Evolutionary conservation across 169 alveolate species (phyloP), one percentile per base, ranked within the genome.

Genomic region (Cryptosporidium parvum): DNA sequence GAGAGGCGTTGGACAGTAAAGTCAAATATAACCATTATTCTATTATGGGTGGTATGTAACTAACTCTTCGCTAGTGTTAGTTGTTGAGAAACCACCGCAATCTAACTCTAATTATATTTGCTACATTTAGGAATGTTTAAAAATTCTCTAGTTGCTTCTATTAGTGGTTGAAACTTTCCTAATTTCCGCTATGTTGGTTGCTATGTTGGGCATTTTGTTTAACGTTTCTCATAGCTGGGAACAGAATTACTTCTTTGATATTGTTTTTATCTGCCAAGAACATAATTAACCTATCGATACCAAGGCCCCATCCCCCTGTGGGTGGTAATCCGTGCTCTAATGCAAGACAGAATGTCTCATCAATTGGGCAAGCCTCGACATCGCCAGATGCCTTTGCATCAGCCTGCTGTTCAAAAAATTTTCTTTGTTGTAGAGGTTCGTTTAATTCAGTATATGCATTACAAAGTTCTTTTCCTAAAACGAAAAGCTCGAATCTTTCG

Each of bases 391-490:
- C 85, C 85, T 93, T 93, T 62, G 95, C 97, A 93, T 95, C 92
- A 4, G 96, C 96, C 94, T 98, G 99, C 45, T 95, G 95, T 73
- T 85, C 93, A 91, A 98, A 97, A 85, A 97, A 95, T 84, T 95
- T 97, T 75, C 97, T 93, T 93, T 98, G 99, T 65, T 93, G 94
- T 89, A 96, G 91, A n/a, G 99, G 99, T 91, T 99, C 99, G 91
- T 98, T 98, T 91, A 98, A 95, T 94, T 99, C 99, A 18, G 99
- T 98, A 94, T 98, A 99, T 23, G 99, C 99, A 91, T 99, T 98
- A 92, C 98, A 95, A 16, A 98, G 91, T 91, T 99, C 99, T 92
- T 97, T 97, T 35, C 98, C 98, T 91, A 97, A 95, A 45, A 97
- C 93, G 94, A 98, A 99, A 72, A 97, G 95, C 95, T 99, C 99